phyloP scores from a whole-genome alignment of 176 grass and related monocot genomes.

The Bonia amplexicaulis region DNA sequence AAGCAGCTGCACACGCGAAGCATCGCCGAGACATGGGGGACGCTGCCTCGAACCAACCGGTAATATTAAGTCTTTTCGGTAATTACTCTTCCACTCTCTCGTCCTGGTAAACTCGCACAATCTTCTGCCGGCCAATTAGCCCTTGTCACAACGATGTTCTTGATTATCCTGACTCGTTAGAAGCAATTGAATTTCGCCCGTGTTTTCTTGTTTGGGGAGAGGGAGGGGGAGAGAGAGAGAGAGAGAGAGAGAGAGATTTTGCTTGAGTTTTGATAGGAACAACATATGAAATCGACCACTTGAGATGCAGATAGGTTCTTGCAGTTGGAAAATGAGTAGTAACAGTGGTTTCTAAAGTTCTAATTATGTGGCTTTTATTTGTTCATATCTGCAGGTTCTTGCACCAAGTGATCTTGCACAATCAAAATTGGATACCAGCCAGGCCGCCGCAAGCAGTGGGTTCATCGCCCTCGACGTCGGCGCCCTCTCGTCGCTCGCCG shows the following conservation, averaged over 20 bases:
- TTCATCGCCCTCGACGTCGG: conserved; percentile 73
- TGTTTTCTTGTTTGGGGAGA: background rate
- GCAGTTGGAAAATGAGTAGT: background rate
- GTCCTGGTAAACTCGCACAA: background rate
- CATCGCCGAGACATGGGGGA: conserved; percentile 39
- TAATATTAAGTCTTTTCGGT: conserved; percentile 16
- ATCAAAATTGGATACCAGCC: background rate
- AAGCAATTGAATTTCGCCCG: background rate
- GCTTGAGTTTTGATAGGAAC: background rate
- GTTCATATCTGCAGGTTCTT: background rate
- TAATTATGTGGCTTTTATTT: background rate
- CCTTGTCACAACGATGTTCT: background rate
- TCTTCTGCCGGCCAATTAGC: background rate
- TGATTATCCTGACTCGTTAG: background rate
- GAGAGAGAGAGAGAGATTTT: too few relatives aligned
- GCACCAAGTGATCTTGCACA: background rate
- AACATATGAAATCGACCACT: background rate
- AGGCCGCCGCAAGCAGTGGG: background rate
- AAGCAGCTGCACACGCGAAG: background rate
- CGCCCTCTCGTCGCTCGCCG: conserved; percentile 42
- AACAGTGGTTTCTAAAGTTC: too few relatives aligned
- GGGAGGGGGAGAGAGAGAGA: too few relatives aligned
- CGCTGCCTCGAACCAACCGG: conserved; percentile 11
- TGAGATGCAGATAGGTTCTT: background rate
- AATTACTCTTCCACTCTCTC: background rate